Conservation (phyloP, 2,329 filamentous ascomycete species). For the Exophiala dermatitidis region DNA sequence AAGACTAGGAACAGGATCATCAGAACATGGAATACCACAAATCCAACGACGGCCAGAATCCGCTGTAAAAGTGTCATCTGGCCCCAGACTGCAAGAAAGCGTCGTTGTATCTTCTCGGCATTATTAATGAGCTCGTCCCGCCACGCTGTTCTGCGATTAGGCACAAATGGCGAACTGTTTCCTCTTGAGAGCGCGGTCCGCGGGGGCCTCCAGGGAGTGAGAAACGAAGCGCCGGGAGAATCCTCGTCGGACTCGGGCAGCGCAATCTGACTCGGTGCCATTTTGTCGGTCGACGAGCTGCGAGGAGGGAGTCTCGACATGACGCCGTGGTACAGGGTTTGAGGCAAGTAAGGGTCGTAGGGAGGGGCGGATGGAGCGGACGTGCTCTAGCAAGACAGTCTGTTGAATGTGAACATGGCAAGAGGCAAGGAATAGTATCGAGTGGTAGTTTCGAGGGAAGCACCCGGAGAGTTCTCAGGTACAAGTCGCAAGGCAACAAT, state of each 20-base stretch:
- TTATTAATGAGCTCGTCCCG: slow-evolving; percentile 37
- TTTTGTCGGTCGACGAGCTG: slow-evolving; percentile 1
- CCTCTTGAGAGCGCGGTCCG: slow-evolving; percentile 32
- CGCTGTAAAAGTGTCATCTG: slow-evolving; percentile 51
- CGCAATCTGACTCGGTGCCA: slow-evolving; percentile 15
- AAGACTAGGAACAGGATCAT: slow-evolving; percentile 66
- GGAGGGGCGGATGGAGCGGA: too few relatives aligned
- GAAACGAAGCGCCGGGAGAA: slow-evolving; percentile 29
- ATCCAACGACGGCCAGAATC: slow-evolving; percentile 48
- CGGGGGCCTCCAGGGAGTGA: slow-evolving; percentile 48
- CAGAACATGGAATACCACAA: slow-evolving; percentile 48
- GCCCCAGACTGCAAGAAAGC: slow-evolving; percentile 32
- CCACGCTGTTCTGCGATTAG: slow-evolving; percentile 30
- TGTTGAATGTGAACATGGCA: too few relatives aligned
- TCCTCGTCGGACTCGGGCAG: slow-evolving; percentile 26
- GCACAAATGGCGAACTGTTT: slow-evolving; percentile 35
- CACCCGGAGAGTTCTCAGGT: too few relatives aligned
- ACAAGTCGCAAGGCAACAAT: too few relatives aligned
- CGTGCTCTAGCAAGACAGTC: too few relatives aligned
- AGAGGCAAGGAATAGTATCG: too few relatives aligned
- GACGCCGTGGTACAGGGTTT: neutral
- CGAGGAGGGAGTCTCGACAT: neutral
- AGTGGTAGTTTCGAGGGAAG: too few relatives aligned
- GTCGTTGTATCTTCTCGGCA: slow-evolving; percentile 32
- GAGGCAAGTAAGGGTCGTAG: too few relatives aligned